Evolutionary conservation across 441 rosid species (phyloP), one percentile per base, ranked within the genome.

Genomic region (Populus hybrid): DNA sequence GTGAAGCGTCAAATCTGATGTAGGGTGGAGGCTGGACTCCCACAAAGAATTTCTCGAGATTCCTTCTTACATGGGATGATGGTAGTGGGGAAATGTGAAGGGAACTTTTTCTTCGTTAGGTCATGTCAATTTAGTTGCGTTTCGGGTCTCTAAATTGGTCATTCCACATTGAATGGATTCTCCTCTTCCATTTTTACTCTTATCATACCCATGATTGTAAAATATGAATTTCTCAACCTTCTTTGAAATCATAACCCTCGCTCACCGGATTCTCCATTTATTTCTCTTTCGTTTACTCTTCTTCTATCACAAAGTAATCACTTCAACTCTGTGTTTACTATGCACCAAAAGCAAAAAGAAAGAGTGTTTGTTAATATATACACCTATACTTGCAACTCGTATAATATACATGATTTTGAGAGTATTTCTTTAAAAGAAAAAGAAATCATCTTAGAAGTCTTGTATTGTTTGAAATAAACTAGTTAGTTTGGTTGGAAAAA

Each of bases 151-250:
- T 72, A 78, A 70, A 76, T 72, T 75, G 73, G 81, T 53, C 80
- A 61, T 81, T 83, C 84, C 80, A 70, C 82, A 85, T 84, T 82
- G 69, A 84, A 84, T 80, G 85, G 89, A 85, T 85, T 87, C 85
- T 81, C 38, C 28, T 75, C 75, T 67, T 81, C 34, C 80, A 36
- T n/a, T 72, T 7, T 35, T 40, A 18, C 32, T 65, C 72, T 5
- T 50, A 46, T 71, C 42, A 34, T 9, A 24, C 12, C 50, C 28
- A 59, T 75, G 76, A 79, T 67, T 64, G 67, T 9, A 78, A 86
- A n/a, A n/a, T n/a, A 42, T 63, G 85, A 75, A 79, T 82, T 77
- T 82, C 80, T 71, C 75, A 6, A 14, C 68, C 72, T 57, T 75
- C 78, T 53, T 6, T 30, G 10, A 40, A 12, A 23, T 67, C 18